Percentiles rank a stretch among this genome's conserved stretches.
phyloP scores from a whole-genome alignment of 176 grass and related monocot genomes.

The Oryza punctata region DNA sequence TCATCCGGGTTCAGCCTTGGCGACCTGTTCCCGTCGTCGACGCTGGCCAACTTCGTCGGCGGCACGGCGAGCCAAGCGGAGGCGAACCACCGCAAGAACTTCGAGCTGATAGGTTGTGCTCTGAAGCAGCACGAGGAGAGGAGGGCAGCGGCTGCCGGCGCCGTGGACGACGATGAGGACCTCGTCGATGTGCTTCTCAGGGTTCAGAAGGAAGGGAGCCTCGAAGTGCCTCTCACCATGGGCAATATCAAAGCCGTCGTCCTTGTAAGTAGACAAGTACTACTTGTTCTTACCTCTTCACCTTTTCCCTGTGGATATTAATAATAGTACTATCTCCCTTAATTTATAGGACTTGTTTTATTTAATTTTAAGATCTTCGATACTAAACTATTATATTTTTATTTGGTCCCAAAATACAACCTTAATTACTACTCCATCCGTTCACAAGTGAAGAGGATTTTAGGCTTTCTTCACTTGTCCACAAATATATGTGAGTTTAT shows the following conservation, averaged over 20 bases:
- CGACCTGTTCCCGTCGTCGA: not conserved
- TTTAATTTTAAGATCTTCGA: too few relatives aligned
- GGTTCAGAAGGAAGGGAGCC: not conserved
- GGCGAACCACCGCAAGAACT: conserved; percentile 6
- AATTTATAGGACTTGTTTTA: too few relatives aligned
- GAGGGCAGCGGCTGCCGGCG: not conserved
- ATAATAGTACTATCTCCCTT: too few relatives aligned
- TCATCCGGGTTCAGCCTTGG: conserved; percentile 22
- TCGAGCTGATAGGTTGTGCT: conserved; percentile 31
- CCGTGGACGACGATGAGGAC: conserved; percentile 4
- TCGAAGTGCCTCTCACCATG: not conserved
- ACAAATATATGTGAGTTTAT: too few relatives aligned
- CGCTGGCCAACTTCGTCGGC: not conserved
- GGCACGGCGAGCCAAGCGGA: not conserved
- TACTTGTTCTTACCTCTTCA: too few relatives aligned
- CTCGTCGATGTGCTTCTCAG: conserved; percentile 17
- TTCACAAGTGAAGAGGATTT: too few relatives aligned
- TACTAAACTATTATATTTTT: too few relatives aligned
- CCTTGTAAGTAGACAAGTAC: not conserved
- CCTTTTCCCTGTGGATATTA: not conserved
- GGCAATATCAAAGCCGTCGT: not conserved
- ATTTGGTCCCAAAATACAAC: too few relatives aligned
- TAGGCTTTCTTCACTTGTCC: too few relatives aligned
- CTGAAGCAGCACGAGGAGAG: conserved; percentile 32
- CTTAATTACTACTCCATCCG: too few relatives aligned